Percentiles rank a stretch among this genome's conserved stretches.
These are phyloP conservation scores for Nematodospora anomalae DNA, from an alignment of 1,139 yeast species.

Conservation along the genomic window DNA sequence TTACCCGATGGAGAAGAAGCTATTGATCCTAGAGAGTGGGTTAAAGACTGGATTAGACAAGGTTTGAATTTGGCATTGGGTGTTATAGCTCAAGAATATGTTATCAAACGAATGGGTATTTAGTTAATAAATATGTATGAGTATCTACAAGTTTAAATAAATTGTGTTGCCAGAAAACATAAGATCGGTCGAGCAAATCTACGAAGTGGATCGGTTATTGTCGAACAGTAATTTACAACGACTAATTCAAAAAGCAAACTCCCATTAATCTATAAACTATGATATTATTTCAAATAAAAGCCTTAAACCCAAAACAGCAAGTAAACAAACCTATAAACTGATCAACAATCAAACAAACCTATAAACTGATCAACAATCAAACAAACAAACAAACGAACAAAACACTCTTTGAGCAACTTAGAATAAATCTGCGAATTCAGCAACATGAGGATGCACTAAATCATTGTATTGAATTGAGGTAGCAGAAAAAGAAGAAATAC, in stretches of 20 bases:
- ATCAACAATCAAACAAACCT: too few relatives aligned
- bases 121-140: constrained; percentile 15
- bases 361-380: background rate
- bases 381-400: too few relatives aligned
- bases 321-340: too few relatives aligned
- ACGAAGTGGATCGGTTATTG: too few relatives aligned
- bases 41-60: constrained; percentile 85
- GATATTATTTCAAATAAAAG: background rate
- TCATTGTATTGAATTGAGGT: constrained; percentile 11
- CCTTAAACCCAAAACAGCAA: too few relatives aligned
- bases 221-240: too few relatives aligned
- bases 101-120: constrained; percentile 86
- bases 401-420: too few relatives aligned
- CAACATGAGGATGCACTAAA: constrained; percentile 46
- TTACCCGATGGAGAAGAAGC: constrained; percentile 20
- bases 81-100: constrained; percentile 85
- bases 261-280: background rate
- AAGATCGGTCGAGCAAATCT: too few relatives aligned
- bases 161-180: background rate
- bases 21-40: constrained; percentile 92
- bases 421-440: constrained; percentile 51
- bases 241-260: too few relatives aligned
- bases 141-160: too few relatives aligned
- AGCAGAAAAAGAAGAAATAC: background rate
- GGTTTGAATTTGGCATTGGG: constrained; percentile 82